phyloP scores from a whole-genome alignment of 805 yeast species.

The Candida vartiovaarae region DNA sequence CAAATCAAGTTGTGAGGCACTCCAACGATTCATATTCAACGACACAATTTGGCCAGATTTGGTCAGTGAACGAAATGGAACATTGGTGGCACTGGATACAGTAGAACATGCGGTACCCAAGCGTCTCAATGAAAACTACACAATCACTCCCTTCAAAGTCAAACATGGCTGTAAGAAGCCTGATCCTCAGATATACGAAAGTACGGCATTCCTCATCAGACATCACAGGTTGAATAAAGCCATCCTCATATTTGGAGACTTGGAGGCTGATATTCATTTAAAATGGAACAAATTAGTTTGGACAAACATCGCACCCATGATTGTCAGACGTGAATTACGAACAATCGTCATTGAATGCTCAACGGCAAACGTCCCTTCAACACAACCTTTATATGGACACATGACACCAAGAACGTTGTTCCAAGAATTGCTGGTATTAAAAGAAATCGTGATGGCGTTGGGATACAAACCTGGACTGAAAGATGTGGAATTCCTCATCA shows the following conservation, averaged over 20 bases:
- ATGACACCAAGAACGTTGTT: conserved; percentile 61
- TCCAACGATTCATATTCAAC: conserved; percentile 59
- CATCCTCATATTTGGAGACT: conserved; percentile 73
- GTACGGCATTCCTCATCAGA: conserved; percentile 53
- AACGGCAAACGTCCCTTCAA: conserved; percentile 36
- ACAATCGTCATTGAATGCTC: conserved; percentile 79
- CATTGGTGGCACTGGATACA: conserved; percentile 20
- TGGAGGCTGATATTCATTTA: conserved; percentile 56
- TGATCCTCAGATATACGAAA: conserved; percentile 24
- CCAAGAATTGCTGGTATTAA: conserved; percentile 37
- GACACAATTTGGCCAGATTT: conserved; percentile 76
- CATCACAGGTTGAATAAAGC: conserved; percentile 27
- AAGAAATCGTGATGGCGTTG: not conserved
- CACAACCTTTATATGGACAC: conserved; percentile 67
- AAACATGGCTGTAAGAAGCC: conserved; percentile 33
- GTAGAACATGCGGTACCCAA: conserved; percentile 1
- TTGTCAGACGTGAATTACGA: conserved; percentile 34
- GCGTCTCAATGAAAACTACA: conserved; percentile 8
- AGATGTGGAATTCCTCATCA: conserved; percentile 20
- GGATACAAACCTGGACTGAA: conserved; percentile 7
- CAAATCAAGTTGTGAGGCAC: conserved; percentile 40
- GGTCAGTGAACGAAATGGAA: conserved; percentile 21
- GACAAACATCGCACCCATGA: conserved; percentile 43
- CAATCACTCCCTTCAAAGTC: conserved; percentile 31
- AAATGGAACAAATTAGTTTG: conserved; percentile 41